Conservation (phyloP, 768 basidiomycete genomes). For the Clavulina sp. region DNA sequence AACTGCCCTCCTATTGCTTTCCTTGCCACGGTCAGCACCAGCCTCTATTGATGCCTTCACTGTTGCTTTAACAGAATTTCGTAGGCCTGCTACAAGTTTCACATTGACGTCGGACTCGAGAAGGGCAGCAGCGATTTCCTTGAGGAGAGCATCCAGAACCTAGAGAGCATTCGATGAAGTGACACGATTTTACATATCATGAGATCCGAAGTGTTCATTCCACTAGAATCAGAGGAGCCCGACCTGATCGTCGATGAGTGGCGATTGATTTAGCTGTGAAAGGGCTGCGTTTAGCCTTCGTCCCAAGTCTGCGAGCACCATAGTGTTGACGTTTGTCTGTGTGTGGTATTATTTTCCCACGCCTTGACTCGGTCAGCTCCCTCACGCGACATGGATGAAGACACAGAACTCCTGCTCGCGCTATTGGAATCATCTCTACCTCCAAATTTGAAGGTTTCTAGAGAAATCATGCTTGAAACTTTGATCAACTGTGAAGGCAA, state of each 20-base stretch:
- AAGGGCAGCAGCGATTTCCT: constrained; percentile 85
- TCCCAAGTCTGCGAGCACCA: constrained; percentile 95
- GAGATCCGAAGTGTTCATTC: not conserved
- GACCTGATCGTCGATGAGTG: constrained; percentile 86
- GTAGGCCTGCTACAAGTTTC: constrained; percentile 73
- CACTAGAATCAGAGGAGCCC: constrained; percentile 13
- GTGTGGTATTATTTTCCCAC: no score
- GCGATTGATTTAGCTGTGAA: constrained; percentile 68
- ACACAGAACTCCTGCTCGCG: constrained; percentile 54
- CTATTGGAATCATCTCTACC: constrained; percentile 44
- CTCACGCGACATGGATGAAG: no score
- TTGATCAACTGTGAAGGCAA: constrained; percentile 41
- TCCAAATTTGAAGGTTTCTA: constrained; percentile 17
- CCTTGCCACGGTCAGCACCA: constrained; percentile 52
- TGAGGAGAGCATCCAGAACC: constrained; percentile 87
- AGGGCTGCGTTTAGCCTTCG: constrained; percentile 86
- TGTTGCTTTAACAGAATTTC: constrained; percentile 79
- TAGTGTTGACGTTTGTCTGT: no score
- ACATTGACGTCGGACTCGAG: constrained; percentile 98
- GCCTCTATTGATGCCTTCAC: constrained; percentile 67
- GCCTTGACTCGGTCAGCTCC: no score
- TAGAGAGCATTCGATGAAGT: constrained; percentile 17
- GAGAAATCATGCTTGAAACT: constrained; percentile 36
- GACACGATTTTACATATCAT: not conserved
- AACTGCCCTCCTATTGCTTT: constrained; percentile 66